These are phyloP conservation scores for Gracilaria caudata DNA, from an alignment of 23 red algal genomes.

Conservation along the genomic window DNA sequence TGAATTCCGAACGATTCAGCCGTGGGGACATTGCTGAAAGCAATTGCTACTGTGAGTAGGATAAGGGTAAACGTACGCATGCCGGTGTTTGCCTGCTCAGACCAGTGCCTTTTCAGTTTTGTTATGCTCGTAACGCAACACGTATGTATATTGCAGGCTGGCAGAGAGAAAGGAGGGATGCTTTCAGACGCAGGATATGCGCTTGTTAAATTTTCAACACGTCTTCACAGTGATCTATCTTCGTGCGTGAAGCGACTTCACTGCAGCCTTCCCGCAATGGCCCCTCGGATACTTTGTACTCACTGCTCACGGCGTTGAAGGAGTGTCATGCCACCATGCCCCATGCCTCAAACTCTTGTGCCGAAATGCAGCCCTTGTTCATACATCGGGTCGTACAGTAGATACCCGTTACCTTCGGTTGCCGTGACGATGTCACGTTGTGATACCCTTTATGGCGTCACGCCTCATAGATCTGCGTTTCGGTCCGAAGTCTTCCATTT, in stretches of 20 bases:
- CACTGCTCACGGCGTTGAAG: too few relatives aligned
- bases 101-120: neutral
- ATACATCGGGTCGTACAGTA: neutral
- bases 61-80: neutral
- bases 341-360: too few relatives aligned
- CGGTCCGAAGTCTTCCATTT: neutral
- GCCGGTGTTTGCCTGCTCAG: neutral
- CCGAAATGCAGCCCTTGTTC: too few relatives aligned
- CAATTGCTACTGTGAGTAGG: neutral
- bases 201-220: neutral
- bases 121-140: neutral
- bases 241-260: too few relatives aligned
- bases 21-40: neutral
- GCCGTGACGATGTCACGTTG: neutral
- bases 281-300: too few relatives aligned
- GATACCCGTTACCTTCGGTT: too few relatives aligned
- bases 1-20: conserved; percentile 44
- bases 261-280: neutral
- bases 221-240: neutral
- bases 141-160: neutral
- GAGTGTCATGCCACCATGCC: too few relatives aligned
- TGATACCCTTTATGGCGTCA: neutral
- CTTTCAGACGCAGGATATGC: neutral
- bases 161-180: neutral
- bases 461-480: neutral